phyloP scores from a whole-genome alignment of 2,329 filamentous ascomycete genomes.

The Penicillium sp. region DNA sequence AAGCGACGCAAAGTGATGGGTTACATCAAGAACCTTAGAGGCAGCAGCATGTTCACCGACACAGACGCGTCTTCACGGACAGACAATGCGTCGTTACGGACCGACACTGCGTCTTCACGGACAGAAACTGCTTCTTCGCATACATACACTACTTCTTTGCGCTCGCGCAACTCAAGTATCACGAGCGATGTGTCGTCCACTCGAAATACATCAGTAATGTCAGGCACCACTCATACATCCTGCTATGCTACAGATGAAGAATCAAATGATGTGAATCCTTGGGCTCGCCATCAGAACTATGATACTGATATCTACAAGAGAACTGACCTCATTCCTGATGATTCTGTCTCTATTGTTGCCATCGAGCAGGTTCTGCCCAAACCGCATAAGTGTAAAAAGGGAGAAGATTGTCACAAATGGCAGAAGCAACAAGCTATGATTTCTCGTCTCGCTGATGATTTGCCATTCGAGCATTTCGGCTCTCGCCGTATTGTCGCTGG shows the following conservation, averaged over 20 bases:
- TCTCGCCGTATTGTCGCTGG: constrained; percentile 70
- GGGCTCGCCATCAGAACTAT: constrained; percentile 19
- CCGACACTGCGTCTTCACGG: background rate
- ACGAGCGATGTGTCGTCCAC: constrained; percentile 8
- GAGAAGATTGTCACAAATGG: constrained; percentile 80
- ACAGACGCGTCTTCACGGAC: background rate
- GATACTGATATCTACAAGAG: background rate
- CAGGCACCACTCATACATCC: background rate
- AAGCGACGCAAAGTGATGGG: constrained; percentile 62
- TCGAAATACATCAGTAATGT: constrained; percentile 7
- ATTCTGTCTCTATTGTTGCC: constrained; percentile 86
- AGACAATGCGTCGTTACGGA: too few relatives aligned
- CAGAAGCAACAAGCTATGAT: constrained; percentile 76
- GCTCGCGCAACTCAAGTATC: constrained; percentile 6
- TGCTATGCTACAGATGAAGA: background rate
- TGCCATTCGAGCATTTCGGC: constrained; percentile 71
- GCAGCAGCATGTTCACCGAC: constrained; percentile 15
- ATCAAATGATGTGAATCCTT: constrained; percentile 11
- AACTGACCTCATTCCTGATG: constrained; percentile 56
- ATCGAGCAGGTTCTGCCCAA: constrained; percentile 87
- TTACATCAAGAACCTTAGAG: constrained; percentile 54
- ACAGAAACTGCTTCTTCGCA: background rate
- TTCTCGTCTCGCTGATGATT: constrained; percentile 69
- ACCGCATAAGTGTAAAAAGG: constrained; percentile 79
- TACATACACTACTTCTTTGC: background rate